These are phyloP conservation scores for Podospora pseudopauciseta DNA, from an alignment of 495 filamentous ascomycete species.

Conservation along the genomic window DNA sequence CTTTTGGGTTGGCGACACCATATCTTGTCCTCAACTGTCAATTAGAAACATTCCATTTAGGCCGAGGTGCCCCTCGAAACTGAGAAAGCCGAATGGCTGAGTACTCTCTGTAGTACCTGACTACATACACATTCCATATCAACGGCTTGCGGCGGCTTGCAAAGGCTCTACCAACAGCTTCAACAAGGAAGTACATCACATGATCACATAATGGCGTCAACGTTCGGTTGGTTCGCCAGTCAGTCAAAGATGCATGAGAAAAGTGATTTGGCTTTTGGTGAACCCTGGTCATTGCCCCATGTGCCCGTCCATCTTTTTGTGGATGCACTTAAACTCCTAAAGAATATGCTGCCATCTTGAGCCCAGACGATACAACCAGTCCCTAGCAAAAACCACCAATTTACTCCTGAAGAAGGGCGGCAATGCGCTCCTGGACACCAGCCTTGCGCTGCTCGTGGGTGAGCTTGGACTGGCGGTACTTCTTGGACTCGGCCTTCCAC, in stretches of 20 bases:
- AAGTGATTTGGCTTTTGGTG: conserved; percentile 34
- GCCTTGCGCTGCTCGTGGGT: conserved; percentile 73
- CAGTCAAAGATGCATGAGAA: background rate
- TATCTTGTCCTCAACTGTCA: background rate
- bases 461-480: conserved; percentile 75
- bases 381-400: conserved; percentile 21
- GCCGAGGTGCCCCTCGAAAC: background rate
- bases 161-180: background rate
- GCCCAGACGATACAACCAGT: conserved; percentile 28
- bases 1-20: background rate
- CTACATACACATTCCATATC: background rate
- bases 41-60: background rate
- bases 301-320: conserved; percentile 15
- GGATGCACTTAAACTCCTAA: conserved; percentile 25
- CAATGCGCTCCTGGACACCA: conserved; percentile 85
- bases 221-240: background rate
- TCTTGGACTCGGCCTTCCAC: conserved; percentile 93
- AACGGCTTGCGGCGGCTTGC: background rate
- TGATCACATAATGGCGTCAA: background rate
- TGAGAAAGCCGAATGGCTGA: background rate
- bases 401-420: conserved; percentile 56
- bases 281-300: conserved; percentile 30
- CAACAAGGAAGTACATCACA: background rate
- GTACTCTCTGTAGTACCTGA: too few species aligned
- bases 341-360: conserved; percentile 32